Base-by-base conservation (phyloP, 139 green algal genomes). In the Chlorella sp. region DNA sequence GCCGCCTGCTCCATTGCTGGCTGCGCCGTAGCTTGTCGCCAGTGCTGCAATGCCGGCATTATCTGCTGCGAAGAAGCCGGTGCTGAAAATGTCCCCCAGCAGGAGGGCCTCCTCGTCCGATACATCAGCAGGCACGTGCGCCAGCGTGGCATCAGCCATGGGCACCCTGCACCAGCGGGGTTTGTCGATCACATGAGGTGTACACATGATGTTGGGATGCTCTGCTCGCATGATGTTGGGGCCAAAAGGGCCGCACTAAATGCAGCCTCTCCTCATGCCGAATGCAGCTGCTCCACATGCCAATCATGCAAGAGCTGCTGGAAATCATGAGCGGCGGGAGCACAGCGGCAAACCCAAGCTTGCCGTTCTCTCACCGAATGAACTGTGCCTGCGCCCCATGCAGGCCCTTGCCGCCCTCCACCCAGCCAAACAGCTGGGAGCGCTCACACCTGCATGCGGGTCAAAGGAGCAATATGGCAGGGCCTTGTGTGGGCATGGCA, bases 371-470 rank as follows among this genome's bases (percentile, higher is more conserved):
- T 36, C 32, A 75, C 82, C 69, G 64, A 4, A 88, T 60, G 36
- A 55, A 84, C 76, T 95, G 90, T 32, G 91, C 93, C 80, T 96
- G 93, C 5, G 85, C 88, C 26, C 93, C 93, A 18, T 95, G 87
- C 56, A 93, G 86, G 0, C 88, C 91, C 17, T 56, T 36, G 30
- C 88, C 83, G 38, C 89, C 44, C 26, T 91, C 78, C 72, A 87
- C 74, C 89, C 90, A 94, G 5, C 90, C 90, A 84, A 94, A 93
- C 28, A 92, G 79, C 41, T 88, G 81, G 17, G 80, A 89, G 17
- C 86, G 56, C 28, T 79, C 44, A 62, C 84, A 91, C n/a, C 78
- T 68, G 47, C 78, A 63, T n/a, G n/a, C n/a, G n/a, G n/a, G n/a
- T n/a, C n/a, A n/a, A n/a, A n/a, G n/a, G n/a, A n/a, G n/a, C n/a